Percentiles rank a stretch among this genome's conserved stretches.
Conservation (phyloP, 208 protist species). For the Crithidia bombi region DNA sequence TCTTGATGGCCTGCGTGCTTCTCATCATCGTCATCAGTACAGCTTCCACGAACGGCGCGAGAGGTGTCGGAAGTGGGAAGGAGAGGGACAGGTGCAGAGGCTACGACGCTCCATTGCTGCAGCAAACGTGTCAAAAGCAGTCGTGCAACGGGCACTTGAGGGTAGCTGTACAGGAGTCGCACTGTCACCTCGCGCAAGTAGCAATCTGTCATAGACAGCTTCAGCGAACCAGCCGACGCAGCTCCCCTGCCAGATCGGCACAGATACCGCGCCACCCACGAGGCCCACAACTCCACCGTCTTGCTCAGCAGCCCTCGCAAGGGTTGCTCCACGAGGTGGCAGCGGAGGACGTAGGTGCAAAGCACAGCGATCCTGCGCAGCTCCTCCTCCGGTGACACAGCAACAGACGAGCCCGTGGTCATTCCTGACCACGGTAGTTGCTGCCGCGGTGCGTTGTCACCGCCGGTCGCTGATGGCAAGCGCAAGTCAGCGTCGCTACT, state of each 20-base stretch:
- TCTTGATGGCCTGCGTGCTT: neutral
- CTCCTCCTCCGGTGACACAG: constrained; percentile 16
- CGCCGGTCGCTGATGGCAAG: neutral
- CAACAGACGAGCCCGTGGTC: neutral
- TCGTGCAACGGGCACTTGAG: constrained; percentile 29
- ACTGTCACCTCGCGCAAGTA: constrained; percentile 26
- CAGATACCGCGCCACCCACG: constrained; percentile 25
- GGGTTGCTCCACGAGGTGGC: constrained; percentile 23
- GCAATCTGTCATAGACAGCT: constrained; percentile 23
- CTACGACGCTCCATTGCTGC: neutral
- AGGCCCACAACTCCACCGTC: constrained; percentile 34
- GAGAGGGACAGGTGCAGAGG: neutral
- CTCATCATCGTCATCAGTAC: too few species aligned
- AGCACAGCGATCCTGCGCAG: constrained; percentile 25
- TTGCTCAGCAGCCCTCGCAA: constrained; percentile 20
- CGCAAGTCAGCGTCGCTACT: neutral
- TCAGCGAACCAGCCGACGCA: neutral
- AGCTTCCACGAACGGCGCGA: too few species aligned
- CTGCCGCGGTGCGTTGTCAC: neutral
- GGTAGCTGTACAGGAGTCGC: constrained; percentile 27
- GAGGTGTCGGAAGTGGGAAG: neutral
- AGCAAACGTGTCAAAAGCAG: constrained; percentile 32
- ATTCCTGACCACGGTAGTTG: neutral
- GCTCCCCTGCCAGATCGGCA: constrained; percentile 1
- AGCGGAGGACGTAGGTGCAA: constrained; percentile 30